These are phyloP conservation scores for Saccharomycopsis sp. DNA, from an alignment of 805 yeast genomes.

Conservation along the genomic window DNA sequence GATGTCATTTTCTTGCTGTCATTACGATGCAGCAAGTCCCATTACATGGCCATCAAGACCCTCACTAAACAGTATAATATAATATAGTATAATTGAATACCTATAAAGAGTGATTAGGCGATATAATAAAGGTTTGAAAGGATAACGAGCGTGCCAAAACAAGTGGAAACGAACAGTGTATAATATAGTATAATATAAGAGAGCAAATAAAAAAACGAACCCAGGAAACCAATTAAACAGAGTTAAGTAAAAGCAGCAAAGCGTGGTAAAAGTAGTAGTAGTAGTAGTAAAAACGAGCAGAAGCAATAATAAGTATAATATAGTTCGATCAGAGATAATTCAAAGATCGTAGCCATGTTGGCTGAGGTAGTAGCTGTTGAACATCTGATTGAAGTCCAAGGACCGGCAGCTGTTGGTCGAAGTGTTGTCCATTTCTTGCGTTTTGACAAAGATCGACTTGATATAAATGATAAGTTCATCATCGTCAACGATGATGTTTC, in stretches of 20 bases:
- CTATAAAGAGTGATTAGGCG: no score
- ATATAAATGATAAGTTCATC: constrained; percentile 1
- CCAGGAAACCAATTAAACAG: background rate
- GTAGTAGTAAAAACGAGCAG: background rate
- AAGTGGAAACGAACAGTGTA: background rate
- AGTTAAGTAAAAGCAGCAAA: background rate
- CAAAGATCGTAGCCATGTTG: background rate
- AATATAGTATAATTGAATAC: no score
- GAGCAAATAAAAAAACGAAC: no score
- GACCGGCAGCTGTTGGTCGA: background rate
- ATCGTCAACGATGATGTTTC: constrained; percentile 6
- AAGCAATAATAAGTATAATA: no score
- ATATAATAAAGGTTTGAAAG: background rate
- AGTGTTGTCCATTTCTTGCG: background rate
- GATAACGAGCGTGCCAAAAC: background rate
- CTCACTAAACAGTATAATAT: no score
- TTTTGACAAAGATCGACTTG: background rate
- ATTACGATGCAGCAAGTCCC: no score
- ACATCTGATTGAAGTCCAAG: background rate
- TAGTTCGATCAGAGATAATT: no score
- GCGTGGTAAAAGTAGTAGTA: background rate
- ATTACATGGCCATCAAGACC: no score
- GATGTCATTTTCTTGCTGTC: no score
- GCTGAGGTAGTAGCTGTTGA: background rate
- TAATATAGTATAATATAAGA: background rate